Evolutionary conservation across 2,329 filamentous ascomycete species (phyloP).

Genomic region (Sphaerulina musiva): DNA sequence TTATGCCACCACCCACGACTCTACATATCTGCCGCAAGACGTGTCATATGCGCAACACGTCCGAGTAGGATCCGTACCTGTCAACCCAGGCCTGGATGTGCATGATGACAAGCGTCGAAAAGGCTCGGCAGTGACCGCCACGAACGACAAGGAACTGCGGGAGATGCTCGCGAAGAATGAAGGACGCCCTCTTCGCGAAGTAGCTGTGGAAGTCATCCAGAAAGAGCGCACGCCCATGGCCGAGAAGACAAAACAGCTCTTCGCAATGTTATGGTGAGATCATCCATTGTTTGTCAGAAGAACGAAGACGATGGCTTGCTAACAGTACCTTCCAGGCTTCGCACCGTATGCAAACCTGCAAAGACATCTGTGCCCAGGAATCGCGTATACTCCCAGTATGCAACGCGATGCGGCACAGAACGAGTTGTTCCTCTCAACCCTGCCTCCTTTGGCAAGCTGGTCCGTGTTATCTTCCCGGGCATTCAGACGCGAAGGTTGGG

Average conservation of each 20-base stretch:
- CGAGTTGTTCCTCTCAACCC: constrained; percentile 93
- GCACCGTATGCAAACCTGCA: constrained; percentile 63
- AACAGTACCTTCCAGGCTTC: constrained; percentile 53
- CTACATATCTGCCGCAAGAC: constrained; percentile 25
- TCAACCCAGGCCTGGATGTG: constrained; percentile 26
- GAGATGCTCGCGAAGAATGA: constrained; percentile 66
- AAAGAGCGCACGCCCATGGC: constrained; percentile 75
- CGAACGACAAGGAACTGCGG: constrained; percentile 74
- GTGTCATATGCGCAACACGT: constrained; percentile 24
- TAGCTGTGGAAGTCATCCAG: constrained; percentile 68
- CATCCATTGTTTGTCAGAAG: not conserved
- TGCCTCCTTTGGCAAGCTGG: constrained; percentile 94
- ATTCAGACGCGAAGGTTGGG: constrained; percentile 87
- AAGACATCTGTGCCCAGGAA: constrained; percentile 86
- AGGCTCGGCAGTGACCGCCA: constrained; percentile 61
- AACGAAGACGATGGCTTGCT: constrained; percentile 7
- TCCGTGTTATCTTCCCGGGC: constrained; percentile 90
- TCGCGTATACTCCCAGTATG: constrained; percentile 91
- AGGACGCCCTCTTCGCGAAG: constrained; percentile 60
- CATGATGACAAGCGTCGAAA: constrained; percentile 46
- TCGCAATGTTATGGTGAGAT: constrained; percentile 79
- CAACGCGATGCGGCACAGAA: constrained; percentile 83
- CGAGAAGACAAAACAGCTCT: constrained; percentile 76
- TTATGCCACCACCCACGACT: constrained; percentile 23
- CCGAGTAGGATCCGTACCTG: constrained; percentile 26